Conservation (phyloP, 169 alveolate species). For the Plasmodium gonderi region DNA sequence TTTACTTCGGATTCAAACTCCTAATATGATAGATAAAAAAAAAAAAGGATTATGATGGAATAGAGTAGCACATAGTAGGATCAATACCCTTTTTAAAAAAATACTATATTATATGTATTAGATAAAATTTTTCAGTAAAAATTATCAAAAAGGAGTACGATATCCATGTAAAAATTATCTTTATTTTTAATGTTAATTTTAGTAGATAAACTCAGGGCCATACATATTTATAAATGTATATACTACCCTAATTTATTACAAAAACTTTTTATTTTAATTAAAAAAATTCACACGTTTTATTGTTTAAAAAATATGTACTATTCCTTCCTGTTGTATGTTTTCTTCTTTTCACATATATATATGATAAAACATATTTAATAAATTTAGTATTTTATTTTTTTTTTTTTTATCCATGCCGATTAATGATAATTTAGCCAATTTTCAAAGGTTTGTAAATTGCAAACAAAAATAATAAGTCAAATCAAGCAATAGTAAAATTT, state of each 20-base stretch:
- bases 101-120: no score
- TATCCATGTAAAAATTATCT: background rate
- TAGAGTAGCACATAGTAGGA: background rate
- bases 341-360: no score
- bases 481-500: background rate
- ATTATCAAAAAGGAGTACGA: background rate
- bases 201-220: no score
- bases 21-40: background rate
- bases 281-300: no score
- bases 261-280: background rate
- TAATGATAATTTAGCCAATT: background rate
- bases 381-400: background rate
- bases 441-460: background rate
- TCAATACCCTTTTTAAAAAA: background rate
- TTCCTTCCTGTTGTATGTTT: no score
- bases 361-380: no score
- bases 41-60: no score
- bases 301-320: no score
- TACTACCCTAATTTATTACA: background rate
- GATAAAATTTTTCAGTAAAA: background rate
- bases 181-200: background rate
- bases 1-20: background rate
- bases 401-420: background rate
- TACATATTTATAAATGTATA: no score
- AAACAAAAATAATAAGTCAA: background rate